Percentiles rank a stretch among this genome's conserved stretches.
Evolutionary conservation across 2,329 filamentous ascomycete species (phyloP).

Genomic region (Chaetomiaceae sp.): DNA sequence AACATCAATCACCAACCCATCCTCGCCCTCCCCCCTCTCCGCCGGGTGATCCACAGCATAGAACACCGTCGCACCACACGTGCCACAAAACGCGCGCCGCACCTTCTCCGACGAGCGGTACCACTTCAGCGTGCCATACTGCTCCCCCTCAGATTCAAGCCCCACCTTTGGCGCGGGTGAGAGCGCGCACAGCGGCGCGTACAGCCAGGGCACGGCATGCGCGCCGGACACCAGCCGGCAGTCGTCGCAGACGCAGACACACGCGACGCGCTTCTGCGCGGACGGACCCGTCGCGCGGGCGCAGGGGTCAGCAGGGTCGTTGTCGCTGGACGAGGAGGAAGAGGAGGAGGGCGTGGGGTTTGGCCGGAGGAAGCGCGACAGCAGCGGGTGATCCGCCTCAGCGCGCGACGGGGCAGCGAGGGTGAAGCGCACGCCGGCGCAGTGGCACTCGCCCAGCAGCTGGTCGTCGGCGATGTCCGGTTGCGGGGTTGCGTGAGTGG

Average conservation of each 20-base stretch:
- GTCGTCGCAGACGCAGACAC: conserved; percentile 38
- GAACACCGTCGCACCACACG: conserved; percentile 42
- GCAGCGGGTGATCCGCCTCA: conserved; percentile 26
- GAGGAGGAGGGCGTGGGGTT: neutral
- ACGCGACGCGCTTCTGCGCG: conserved; percentile 37
- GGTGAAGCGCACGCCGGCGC: conserved; percentile 42
- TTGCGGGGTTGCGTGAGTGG: conserved; percentile 22
- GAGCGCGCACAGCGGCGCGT: conserved; percentile 37
- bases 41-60: conserved; percentile 27
- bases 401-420: conserved; percentile 34
- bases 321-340: too few relatives aligned
- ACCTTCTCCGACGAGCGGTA: conserved; percentile 36
- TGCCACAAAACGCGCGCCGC: conserved; percentile 40
- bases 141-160: too few relatives aligned
- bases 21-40: conserved; percentile 20
- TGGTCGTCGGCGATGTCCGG: conserved; percentile 32
- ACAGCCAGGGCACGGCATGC: conserved; percentile 38
- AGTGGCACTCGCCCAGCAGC: conserved; percentile 40
- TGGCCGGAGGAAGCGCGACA: conserved; percentile 32
- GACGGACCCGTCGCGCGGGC: conserved; percentile 18
- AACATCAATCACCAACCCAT: conserved; percentile 35
- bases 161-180: conserved; percentile 27
- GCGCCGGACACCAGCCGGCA: conserved; percentile 39
- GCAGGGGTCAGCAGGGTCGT: neutral
- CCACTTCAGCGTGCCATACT: conserved; percentile 39